phyloP scores from a whole-genome alignment of 192 early-diverging fungal species.

The Haplosporangium gracile region DNA sequence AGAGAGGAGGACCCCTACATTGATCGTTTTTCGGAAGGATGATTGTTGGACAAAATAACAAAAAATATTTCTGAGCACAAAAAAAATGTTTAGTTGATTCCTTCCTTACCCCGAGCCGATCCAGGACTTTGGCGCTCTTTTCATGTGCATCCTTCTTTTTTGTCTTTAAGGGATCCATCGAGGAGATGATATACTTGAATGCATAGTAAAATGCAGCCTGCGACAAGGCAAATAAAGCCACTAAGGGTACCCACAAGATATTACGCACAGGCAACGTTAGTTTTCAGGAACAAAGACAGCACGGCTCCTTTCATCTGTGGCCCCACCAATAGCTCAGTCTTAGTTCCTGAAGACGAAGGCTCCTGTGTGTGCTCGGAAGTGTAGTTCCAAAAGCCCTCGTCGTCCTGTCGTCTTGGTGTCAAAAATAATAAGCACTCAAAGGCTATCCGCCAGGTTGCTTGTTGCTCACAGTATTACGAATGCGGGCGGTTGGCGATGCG shows the following conservation, averaged over 20 bases:
- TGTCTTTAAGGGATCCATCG: constrained; percentile 76
- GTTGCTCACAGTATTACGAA: too few relatives aligned
- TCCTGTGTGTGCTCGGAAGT: too few relatives aligned
- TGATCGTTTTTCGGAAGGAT: background rate
- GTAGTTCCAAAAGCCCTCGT: too few relatives aligned
- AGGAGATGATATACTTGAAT: constrained; percentile 86
- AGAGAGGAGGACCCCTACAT: background rate
- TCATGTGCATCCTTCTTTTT: constrained; percentile 82
- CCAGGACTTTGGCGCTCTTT: constrained; percentile 79
- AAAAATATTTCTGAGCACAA: constrained; percentile 14
- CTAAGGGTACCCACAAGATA: constrained; percentile 37
- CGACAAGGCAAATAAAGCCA: constrained; percentile 86
- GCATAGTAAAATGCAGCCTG: constrained; percentile 91
- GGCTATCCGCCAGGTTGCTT: too few relatives aligned
- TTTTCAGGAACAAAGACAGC: background rate
- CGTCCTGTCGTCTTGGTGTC: too few relatives aligned
- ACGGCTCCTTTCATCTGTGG: background rate
- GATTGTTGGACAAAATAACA: background rate
- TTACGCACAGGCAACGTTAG: background rate
- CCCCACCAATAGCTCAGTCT: too few relatives aligned
- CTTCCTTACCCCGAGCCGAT: constrained; percentile 74
- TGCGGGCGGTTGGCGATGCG: too few relatives aligned
- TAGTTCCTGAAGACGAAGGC: too few relatives aligned
- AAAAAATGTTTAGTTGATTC: background rate
- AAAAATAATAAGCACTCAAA: too few relatives aligned